Evolutionary conservation across 2,329 filamentous ascomycete genomes (phyloP).

Genomic region (Penicillium sp.): DNA sequence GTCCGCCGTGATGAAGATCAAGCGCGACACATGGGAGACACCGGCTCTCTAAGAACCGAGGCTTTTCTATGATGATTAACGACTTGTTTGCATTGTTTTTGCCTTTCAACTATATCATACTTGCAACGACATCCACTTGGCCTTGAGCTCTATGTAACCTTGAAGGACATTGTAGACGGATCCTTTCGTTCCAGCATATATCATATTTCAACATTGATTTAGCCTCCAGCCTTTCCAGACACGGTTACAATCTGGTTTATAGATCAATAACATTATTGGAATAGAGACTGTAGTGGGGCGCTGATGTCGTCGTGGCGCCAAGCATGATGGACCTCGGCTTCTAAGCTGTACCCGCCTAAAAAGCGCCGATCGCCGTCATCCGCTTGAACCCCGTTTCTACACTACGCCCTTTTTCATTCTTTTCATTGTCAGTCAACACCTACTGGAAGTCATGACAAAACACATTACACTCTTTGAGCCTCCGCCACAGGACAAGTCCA

Average conservation of each 20-base stretch:
- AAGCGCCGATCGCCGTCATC: neutral
- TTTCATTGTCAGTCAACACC: neutral
- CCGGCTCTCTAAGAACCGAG: slow-evolving; percentile 54
- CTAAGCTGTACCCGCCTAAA: neutral
- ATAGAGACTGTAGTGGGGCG: neutral
- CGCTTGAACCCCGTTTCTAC: neutral
- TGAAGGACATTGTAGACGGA: neutral
- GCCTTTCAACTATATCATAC: neutral
- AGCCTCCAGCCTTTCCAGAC: neutral
- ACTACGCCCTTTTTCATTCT: neutral
- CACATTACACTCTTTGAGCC: slow-evolving; percentile 69
- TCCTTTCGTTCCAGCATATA: neutral
- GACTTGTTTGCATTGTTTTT: slow-evolving; percentile 4
- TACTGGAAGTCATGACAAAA: slow-evolving; percentile 24
- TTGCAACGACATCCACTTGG: neutral
- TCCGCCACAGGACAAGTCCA: slow-evolving; percentile 69
- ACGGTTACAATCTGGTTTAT: neutral
- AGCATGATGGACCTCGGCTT: neutral
- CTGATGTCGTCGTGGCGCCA: neutral
- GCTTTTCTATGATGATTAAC: slow-evolving; percentile 13
- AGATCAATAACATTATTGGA: neutral
- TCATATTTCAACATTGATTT: neutral
- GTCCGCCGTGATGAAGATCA: slow-evolving; percentile 78
- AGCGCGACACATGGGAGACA: slow-evolving; percentile 75
- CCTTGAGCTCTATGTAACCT: neutral